These are phyloP conservation scores for Takashimella tepidaria DNA, from an alignment of 1,284 basidiomycete genomes.

Conservation along the genomic window DNA sequence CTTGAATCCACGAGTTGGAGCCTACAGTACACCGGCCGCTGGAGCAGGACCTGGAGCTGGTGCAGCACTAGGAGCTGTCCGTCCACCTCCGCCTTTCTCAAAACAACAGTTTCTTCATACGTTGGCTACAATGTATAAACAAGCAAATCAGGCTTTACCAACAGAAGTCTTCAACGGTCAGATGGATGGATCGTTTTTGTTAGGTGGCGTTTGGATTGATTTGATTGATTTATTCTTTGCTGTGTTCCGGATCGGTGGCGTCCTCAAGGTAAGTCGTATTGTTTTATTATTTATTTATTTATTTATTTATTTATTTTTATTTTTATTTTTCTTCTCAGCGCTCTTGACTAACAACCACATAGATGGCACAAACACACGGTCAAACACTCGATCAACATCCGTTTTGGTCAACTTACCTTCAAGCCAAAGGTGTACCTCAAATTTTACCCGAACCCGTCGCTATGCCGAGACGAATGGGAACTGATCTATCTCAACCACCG, in stretches of 20 bases:
- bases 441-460: constrained; percentile 29
- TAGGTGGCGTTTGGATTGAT: constrained; percentile 36
- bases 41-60: too few relatives aligned
- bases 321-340: too few relatives aligned
- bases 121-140: constrained; percentile 24
- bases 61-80: too few relatives aligned
- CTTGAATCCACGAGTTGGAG: too few relatives aligned
- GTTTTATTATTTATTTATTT: too few relatives aligned
- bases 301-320: too few relatives aligned
- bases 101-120: constrained; percentile 31
- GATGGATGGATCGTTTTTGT: constrained; percentile 29
- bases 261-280: constrained; percentile 14
- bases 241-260: constrained; percentile 30
- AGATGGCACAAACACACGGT: constrained; percentile 8
- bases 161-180: constrained; percentile 37
- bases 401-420: constrained; percentile 25
- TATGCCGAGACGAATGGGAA: constrained; percentile 19
- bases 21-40: too few relatives aligned
- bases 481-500: constrained; percentile 17
- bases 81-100: constrained; percentile 1
- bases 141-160: constrained; percentile 22
- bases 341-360: constrained; percentile 2
- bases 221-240: constrained; percentile 35
- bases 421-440: constrained; percentile 22
- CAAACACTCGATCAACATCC: constrained; percentile 22